Conservation (phyloP, 1,284 basidiomycete genomes). For the Leccinum solheimii region DNA sequence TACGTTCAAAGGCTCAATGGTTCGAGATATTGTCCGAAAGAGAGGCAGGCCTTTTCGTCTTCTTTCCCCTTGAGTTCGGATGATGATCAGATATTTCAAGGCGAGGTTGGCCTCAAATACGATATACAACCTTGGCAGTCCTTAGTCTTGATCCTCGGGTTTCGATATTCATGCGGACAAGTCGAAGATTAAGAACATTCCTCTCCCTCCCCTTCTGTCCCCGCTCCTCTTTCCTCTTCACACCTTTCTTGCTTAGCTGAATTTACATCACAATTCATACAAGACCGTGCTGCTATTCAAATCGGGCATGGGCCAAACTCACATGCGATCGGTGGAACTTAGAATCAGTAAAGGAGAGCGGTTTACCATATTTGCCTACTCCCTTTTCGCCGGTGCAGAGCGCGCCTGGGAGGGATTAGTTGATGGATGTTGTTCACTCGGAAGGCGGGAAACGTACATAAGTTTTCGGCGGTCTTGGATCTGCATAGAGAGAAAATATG, state of each 20-base stretch:
- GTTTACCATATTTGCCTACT: slow-evolving; percentile 57
- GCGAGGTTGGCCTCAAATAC: slow-evolving; percentile 39
- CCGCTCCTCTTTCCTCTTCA: slow-evolving; percentile 87
- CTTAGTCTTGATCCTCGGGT: background rate
- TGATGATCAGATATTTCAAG: slow-evolving; percentile 47
- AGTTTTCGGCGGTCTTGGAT: slow-evolving; percentile 90
- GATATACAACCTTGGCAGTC: slow-evolving; percentile 15
- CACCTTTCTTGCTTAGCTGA: slow-evolving; percentile 85
- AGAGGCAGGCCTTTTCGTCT: slow-evolving; percentile 43
- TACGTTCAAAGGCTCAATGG: slow-evolving; percentile 48
- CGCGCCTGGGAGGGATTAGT: slow-evolving; percentile 49
- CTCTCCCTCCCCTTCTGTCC: slow-evolving; percentile 60
- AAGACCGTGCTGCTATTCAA: slow-evolving; percentile 88
- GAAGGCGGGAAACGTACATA: slow-evolving; percentile 53
- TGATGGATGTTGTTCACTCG: background rate
- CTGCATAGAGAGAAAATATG: slow-evolving; percentile 73
- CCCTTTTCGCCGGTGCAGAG: slow-evolving; percentile 91
- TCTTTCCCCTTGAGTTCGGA: slow-evolving; percentile 43
- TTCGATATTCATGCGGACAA: slow-evolving; percentile 22
- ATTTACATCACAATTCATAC: slow-evolving; percentile 87
- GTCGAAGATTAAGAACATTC: slow-evolving; percentile 22
- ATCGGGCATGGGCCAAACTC: slow-evolving; percentile 88
- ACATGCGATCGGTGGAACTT: slow-evolving; percentile 60
- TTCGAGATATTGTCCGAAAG: slow-evolving; percentile 55
- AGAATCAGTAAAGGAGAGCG: slow-evolving; percentile 51